phyloP scores from a whole-genome alignment of 352 stramenopile species.

The Phytophthora hibernalis region DNA sequence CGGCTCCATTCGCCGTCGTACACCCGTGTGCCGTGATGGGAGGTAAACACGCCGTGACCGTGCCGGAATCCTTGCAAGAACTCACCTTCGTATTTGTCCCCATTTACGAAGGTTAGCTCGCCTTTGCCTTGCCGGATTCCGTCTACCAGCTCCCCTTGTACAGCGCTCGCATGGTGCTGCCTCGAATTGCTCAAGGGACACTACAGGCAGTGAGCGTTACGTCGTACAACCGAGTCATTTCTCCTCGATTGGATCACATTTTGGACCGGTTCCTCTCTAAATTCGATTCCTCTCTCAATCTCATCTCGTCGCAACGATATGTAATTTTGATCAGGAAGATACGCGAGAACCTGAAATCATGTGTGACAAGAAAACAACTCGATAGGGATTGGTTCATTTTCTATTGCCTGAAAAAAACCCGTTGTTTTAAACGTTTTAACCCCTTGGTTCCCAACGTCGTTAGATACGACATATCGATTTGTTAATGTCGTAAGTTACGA shows the following conservation, averaged over 20 bases:
- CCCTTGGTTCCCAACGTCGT: no score
- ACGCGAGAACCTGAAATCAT: conserved; percentile 36
- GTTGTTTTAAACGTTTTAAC: no score
- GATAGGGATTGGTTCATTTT: no score
- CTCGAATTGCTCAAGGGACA: conserved; percentile 17
- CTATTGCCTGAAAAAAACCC: no score
- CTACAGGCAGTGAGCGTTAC: conserved; percentile 8
- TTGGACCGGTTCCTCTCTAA: conserved; percentile 18
- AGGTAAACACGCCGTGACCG: conserved; percentile 63
- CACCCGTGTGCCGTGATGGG: conserved; percentile 48
- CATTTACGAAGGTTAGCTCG: conserved; percentile 65
- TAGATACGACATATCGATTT: no score
- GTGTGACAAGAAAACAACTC: background rate
- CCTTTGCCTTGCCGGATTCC: conserved; percentile 64
- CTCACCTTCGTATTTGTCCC: conserved; percentile 71
- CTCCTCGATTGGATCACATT: conserved; percentile 36
- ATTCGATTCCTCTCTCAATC: conserved; percentile 36
- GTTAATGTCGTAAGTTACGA: no score
- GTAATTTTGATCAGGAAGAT: conserved; percentile 23
- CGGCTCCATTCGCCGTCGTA: conserved; percentile 73
- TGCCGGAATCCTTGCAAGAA: conserved; percentile 69
- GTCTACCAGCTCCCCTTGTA: conserved; percentile 66
- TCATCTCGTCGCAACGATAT: conserved; percentile 32
- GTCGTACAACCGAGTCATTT: conserved; percentile 41
- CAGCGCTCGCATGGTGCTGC: conserved; percentile 47